phyloP scores from a whole-genome alignment of 1,139 yeast species.

The Ogataea hybrid region DNA sequence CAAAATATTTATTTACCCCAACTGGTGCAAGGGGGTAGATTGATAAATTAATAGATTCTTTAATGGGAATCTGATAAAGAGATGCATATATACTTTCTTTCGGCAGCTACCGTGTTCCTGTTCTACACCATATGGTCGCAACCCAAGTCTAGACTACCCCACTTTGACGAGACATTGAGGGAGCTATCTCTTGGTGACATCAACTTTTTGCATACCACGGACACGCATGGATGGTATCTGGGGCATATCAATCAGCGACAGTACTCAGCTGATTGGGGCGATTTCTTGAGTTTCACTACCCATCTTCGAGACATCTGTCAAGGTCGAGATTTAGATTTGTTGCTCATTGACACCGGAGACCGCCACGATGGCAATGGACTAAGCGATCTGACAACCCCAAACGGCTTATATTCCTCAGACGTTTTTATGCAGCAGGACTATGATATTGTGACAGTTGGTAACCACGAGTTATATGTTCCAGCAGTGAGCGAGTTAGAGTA shows the following conservation, averaged over 20 bases:
- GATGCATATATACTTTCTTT: constrained; percentile 2
- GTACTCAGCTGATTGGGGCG: constrained; percentile 92
- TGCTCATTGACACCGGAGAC: constrained; percentile 88
- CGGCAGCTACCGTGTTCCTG: background rate
- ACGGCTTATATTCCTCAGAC: constrained; percentile 61
- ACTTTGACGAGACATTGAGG: constrained; percentile 36
- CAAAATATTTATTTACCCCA: background rate
- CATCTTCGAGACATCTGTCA: constrained; percentile 49
- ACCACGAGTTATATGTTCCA: constrained; percentile 84
- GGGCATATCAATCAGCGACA: constrained; percentile 78
- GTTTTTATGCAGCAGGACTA: constrained; percentile 67
- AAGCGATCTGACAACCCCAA: constrained; percentile 66
- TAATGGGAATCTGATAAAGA: background rate
- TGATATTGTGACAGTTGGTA: constrained; percentile 84
- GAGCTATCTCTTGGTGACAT: constrained; percentile 63
- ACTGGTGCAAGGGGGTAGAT: constrained; percentile 1
- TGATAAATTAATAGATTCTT: background rate
- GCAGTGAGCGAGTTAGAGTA: constrained; percentile 67
- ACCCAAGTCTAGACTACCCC: constrained; percentile 3
- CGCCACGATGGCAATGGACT: constrained; percentile 93
- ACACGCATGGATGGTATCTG: constrained; percentile 93
- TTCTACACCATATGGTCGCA: constrained; percentile 1
- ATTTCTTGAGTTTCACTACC: constrained; percentile 66
- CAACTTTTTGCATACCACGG: constrained; percentile 90
- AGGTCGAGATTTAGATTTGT: constrained; percentile 52